Base-by-base conservation (phyloP, 1,284 basidiomycete genomes). In the Wallemia mellicola region DNA sequence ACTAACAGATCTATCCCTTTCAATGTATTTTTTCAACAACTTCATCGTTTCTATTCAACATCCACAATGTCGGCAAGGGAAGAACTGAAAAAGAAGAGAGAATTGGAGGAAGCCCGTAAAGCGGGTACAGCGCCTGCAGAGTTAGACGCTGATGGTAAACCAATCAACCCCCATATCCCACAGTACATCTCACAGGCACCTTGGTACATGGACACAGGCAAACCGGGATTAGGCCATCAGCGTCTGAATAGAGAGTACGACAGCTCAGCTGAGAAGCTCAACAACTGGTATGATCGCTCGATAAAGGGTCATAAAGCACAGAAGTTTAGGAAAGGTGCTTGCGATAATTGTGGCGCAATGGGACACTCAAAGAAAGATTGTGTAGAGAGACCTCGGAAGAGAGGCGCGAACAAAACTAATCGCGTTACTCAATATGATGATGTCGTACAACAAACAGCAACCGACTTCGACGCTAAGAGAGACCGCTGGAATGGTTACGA, bases 401-500 rank as follows among this genome's bases (percentile, higher is more conserved):
- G 87, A 67, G 94, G 94, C 28, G 94, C 94, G 54, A 94, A 83
- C 72, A 96, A 77, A 71, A 87, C 89, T 24, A 83, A 83, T 71
- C 83, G 80, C 70, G 76, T 92, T 67, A 95, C 98, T 63, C 81
- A 81, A 60, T 77, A 86, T 1, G 94, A 99, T 70, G 94, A 99
- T 67, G 70, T 89, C 25, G 72, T 92, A 58, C 83, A 89, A 69
- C 78, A 86, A 1, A 75, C 89, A 22, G 73, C 79, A 30, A 70
- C 74, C n/a, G 87, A 86, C 19, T 99, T 88, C 66, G 92, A 86
- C 66, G 86, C 87, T 54, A 99, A 99, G 73, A 78, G 94, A 54
- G 94, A 99, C 69, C 73, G 94, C 60, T 99, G 94, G 91, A 96
- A 96, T 70, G 94, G 94, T 2, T 98, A 98, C 69, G 89, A 98